Evolutionary conservation across 2,329 filamentous ascomycete species (phyloP), one percentile per base, ranked within the genome.

Genomic region (Parastagonospora avenae): DNA sequence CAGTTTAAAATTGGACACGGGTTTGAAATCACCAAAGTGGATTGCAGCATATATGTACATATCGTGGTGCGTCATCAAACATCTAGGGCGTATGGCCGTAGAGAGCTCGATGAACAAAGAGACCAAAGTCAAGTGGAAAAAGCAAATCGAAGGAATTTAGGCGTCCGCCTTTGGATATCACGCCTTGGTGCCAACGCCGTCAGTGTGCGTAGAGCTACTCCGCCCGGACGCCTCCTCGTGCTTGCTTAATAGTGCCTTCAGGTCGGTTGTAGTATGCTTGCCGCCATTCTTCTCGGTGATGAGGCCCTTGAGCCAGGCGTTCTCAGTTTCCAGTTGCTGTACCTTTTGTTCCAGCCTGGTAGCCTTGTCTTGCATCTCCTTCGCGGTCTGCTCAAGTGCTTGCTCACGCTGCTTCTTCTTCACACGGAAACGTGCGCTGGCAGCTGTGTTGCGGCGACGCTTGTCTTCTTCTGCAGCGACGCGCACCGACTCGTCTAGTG

Each of bases 361-460:
- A 46, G 80, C 76, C 59, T 78, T 76, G 52, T 80, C 79, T 30
- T 71, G 71, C 76, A 81, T 80, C 45, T 80, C 79, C 67, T 79
- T 79, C 42, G 78, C 74, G 15, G 74, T 74, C 71, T 79, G 78
- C 73, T 81, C 79, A 37, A 81, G 74, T 8, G 75, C 77, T 59
- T 79, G 77, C 66, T 81, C 79, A 39, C 79, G 77, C 65, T 81
- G 78, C 77, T 81, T 81, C 78, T 81, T 81, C 74, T 81, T 81
- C 54, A 81, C 75, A 40, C 79, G 77, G 75, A 81, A 81, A 37
- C 79, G 77, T 12, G 79, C 79, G 48, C 74, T 77, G n/a, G 79
- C 79, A 33, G 79, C 79, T 1, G 79, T 81, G 70, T 81, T 81
- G 52, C 79, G 77, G 30, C 79, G 77, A 42, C 79, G 78, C 70